phyloP scores from a whole-genome alignment of 2,329 filamentous ascomycete genomes.

The Aspergillus cejpii region DNA sequence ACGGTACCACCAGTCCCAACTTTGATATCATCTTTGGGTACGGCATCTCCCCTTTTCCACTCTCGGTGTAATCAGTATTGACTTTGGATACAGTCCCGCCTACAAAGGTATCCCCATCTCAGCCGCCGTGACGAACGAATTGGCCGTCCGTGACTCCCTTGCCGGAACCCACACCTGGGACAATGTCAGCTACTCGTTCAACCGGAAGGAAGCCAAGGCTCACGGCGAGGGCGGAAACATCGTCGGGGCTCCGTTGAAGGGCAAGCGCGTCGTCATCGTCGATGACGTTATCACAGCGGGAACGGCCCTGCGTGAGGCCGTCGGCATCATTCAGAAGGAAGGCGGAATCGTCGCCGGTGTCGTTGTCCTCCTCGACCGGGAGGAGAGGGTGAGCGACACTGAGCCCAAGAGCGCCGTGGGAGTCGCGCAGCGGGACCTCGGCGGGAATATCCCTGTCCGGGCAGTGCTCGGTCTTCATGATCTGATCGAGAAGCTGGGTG shows the following conservation, averaged over 20 bases:
- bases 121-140: constrained; percentile 66
- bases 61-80: neutral
- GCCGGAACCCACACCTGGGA: constrained; percentile 50
- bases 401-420: constrained; percentile 72
- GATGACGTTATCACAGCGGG: constrained; percentile 97
- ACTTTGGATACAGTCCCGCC: constrained; percentile 51
- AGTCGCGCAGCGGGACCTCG: constrained; percentile 73
- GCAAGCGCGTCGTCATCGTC: constrained; percentile 79
- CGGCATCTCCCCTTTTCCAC: neutral
- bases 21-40: constrained; percentile 80
- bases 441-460: constrained; percentile 63
- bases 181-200: constrained; percentile 75
- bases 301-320: constrained; percentile 86
- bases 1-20: constrained; percentile 39
- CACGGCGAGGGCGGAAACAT: constrained; percentile 93
- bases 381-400: constrained; percentile 54
- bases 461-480: constrained; percentile 68
- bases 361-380: constrained; percentile 77
- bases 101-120: constrained; percentile 97
- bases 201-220: constrained; percentile 92
- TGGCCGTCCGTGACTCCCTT: constrained; percentile 58
- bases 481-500: constrained; percentile 63
- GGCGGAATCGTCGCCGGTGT: constrained; percentile 82
- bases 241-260: constrained; percentile 77
- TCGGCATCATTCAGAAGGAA: constrained; percentile 77